Evolutionary conservation across 1,284 basidiomycete species (phyloP), one percentile per base, ranked within the genome.

Genomic region (Moesziomyces sp.): DNA sequence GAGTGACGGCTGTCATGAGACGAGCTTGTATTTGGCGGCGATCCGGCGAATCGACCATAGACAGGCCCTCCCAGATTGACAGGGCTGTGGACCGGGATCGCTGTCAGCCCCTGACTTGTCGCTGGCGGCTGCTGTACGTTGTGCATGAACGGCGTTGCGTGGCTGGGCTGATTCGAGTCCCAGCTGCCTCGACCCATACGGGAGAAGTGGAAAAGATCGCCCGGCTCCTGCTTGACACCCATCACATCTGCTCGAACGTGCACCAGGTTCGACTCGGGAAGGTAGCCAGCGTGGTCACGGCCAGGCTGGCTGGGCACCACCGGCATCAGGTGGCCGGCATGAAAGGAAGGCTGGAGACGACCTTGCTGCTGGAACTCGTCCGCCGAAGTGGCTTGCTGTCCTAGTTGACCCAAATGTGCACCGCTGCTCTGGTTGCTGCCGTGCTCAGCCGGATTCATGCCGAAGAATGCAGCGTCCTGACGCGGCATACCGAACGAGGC

Each of bases 1-100:
- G 71, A 74, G 26, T 69, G 62, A 8, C 62, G 61, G 35, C 71
- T 74, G 34, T 69, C 66, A 34, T 65, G 62, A 3, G 71, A 69
- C 4, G 71, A 68, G 58, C 66, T 51, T 2, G 71, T 74, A n/a
- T 59, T 56, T 9, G 71, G 65, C 16, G 71, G 71, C n/a, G 71
- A 74, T 4, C 55, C 60, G 5, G 52, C 58, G 13, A 56, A 16
- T 4, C 57, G 66, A 13, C 54, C 52, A 28, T 69, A 59, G 43
- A 52, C 42, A 8, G 51, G 49, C 8, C 50, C 52, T 10, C 64
- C 51, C 23, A 74, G 48, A 26, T 34, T 58, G 26, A 61, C 40
- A 10, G 69, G 71, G 51, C 66, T 66, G 28, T 74, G 66, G 11
- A 69, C 30, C 11, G 65, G 28, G 16, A 69, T 30, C 9, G 61